These are phyloP conservation scores for Avicennia marina DNA, from an alignment of 257 asterid genomes.

Conservation along the genomic window DNA sequence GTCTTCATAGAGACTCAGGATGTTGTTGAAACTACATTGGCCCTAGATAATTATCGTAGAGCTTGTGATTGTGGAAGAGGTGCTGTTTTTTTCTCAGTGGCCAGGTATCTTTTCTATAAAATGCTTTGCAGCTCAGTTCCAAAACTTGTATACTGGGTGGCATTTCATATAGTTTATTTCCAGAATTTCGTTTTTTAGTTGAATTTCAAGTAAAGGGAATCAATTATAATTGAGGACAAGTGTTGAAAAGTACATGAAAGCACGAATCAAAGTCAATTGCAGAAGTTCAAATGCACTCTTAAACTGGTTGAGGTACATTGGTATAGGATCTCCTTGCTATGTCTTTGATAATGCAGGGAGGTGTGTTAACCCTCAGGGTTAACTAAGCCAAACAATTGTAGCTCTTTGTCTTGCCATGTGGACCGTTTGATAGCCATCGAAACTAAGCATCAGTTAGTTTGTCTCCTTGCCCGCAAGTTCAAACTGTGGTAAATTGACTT, in stretches of 20 bases:
- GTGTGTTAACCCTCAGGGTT: no score
- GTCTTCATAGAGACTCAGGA: slow-evolving; percentile 98
- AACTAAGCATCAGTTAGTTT: not conserved
- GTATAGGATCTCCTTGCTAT: no score
- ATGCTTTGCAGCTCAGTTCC: slow-evolving; percentile 1
- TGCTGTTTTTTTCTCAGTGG: slow-evolving; percentile 98
- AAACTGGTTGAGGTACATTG: no score
- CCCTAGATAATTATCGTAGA: slow-evolving; percentile 89
- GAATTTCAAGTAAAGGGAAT: no score
- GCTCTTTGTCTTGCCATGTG: not conserved
- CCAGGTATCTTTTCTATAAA: slow-evolving; percentile 51
- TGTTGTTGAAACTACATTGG: slow-evolving; percentile 97
- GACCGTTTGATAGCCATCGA: slow-evolving; percentile 3
- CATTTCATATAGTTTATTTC: not conserved
- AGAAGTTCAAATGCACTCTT: no score
- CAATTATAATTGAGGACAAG: no score
- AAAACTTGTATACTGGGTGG: not conserved
- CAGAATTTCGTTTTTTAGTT: not conserved
- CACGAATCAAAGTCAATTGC: no score
- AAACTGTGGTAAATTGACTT: no score
- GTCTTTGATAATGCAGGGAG: no score
- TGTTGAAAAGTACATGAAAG: no score
- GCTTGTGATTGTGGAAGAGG: slow-evolving; percentile 99
- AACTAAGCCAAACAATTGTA: not conserved
- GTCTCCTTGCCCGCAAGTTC: no score